Conservation (phyloP, 1,284 basidiomycete species). For the Tylopilus sp. region DNA sequence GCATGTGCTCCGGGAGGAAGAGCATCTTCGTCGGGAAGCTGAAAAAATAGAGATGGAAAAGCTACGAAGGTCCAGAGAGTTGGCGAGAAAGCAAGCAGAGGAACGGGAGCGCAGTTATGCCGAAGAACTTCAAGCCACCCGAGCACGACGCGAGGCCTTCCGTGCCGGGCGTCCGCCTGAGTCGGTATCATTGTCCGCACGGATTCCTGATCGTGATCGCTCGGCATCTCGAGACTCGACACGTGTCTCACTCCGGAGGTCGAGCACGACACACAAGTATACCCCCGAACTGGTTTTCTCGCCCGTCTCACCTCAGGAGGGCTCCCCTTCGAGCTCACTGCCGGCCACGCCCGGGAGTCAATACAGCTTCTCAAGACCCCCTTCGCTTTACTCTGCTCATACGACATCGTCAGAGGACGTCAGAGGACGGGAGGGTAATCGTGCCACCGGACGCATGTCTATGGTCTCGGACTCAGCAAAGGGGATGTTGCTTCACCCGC, state of each 20-base stretch:
- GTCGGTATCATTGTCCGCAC: constrained; percentile 22
- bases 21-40: constrained; percentile 47
- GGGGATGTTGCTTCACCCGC: constrained; percentile 34
- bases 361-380: constrained; percentile 45
- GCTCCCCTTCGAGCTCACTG: constrained; percentile 49
- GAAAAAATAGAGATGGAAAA: constrained; percentile 51
- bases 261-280: constrained; percentile 41
- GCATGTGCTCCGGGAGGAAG: constrained; percentile 38
- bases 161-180: constrained; percentile 42
- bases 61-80: constrained; percentile 52
- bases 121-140: constrained; percentile 59
- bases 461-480: constrained; percentile 38
- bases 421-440: constrained; percentile 38
- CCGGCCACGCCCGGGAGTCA: constrained; percentile 32
- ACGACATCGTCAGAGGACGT: constrained; percentile 57
- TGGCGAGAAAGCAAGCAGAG: constrained; percentile 52
- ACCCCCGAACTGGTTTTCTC: constrained; percentile 40
- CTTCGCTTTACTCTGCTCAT: constrained; percentile 45
- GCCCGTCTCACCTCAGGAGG: constrained; percentile 30
- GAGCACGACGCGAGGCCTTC: constrained; percentile 55
- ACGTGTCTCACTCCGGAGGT: constrained; percentile 23
- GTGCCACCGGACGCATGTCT: constrained; percentile 43
- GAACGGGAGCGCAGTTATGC: constrained; percentile 53
- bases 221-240: constrained; percentile 39
- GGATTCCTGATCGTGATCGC: constrained; percentile 43